Base-by-base conservation (phyloP, 2,329 filamentous ascomycete genomes). In the Diplodia intermedia region DNA sequence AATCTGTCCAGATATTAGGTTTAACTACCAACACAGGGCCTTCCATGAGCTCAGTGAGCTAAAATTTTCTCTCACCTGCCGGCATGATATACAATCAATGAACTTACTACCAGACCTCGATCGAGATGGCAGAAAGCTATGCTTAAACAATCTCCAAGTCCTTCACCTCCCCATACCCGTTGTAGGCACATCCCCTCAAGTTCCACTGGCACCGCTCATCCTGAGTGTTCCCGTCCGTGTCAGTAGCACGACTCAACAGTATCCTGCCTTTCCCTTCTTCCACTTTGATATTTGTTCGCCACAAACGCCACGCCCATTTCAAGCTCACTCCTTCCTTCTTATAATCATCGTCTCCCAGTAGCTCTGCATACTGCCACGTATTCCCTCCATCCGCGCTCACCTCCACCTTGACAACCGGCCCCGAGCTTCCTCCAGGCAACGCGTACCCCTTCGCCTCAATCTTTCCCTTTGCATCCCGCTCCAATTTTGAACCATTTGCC, bases 301-400 rank as follows among this genome's bases (percentile, higher is more conserved):
- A 89, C 43, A 89, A 73, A 54, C 81, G 81, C 86, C 86, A 89
- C 53, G 82, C 81, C 86, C 86, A 88, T 70, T 82, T 86, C 70
- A 80, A 71, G 12, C 79, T 79, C 26, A 70, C 71, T 23, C 62
- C 67, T 11, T 69, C 62, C 38, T 60, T 7, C 8, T 12, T 7
- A 9, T 11, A 1, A 7, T 60, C 12, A 2, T 18, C 43, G 15
- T 31, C 18, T 2, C 43, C 43, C 67, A 65, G 70, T 43, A 82
- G 56, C 53, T 82, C 75, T 3, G 85, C 84, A 67, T 84, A 79
- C 5, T 76, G 73, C 86, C 86, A 88, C 0, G 78, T 83, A 53
- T 74, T 71, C 11, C 60, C 47, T 0, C 85, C 85, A 72, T 88
- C 84, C 0, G 71, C 77, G 4, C 81, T 84, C 29, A 88, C 82